A percentile compares a stretch with the other conserved stretches of the same genome.
Conservation (phyloP, 2,329 filamentous ascomycete genomes). For the Phialocephala subalpina region DNA sequence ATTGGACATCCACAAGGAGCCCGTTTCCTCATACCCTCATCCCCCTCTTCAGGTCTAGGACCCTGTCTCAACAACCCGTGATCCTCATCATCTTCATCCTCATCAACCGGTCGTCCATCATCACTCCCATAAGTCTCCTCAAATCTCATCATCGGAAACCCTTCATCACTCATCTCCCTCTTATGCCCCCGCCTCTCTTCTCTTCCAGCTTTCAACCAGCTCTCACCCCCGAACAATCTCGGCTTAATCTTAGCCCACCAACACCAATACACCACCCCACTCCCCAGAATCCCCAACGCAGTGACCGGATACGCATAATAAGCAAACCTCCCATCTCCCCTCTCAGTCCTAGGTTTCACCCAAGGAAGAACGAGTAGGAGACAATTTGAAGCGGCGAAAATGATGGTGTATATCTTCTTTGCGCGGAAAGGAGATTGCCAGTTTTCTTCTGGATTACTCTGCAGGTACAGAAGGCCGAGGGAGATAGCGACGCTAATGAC, state of each 20-base stretch:
- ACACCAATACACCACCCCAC: constrained; percentile 47
- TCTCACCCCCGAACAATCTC: constrained; percentile 1
- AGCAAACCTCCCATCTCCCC: constrained; percentile 42
- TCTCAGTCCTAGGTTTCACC: constrained; percentile 43
- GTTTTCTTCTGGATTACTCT: constrained; percentile 38
- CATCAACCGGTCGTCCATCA: neutral
- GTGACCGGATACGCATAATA: constrained; percentile 49
- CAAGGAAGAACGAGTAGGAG: constrained; percentile 48
- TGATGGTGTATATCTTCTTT: constrained; percentile 39
- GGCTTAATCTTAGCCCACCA: constrained; percentile 43
- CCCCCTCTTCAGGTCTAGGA: neutral
- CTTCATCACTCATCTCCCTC: constrained; percentile 20
- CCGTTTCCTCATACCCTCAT: constrained; percentile 20
- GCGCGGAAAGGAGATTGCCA: constrained; percentile 45
- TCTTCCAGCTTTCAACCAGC: constrained; percentile 6
- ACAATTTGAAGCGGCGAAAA: constrained; percentile 46
- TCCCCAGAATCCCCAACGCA: constrained; percentile 45
- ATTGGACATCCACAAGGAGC: constrained; percentile 29
- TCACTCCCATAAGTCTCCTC: constrained; percentile 20
- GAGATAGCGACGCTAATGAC: constrained; percentile 47
- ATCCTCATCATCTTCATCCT: constrained; percentile 12
- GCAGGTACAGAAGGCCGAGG: constrained; percentile 46
- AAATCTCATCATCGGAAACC: constrained; percentile 23
- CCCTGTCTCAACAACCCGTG: neutral
- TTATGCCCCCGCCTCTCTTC: constrained; percentile 14